Base-by-base conservation (phyloP, 441 rosid genomes). In the Oxalis stricta region DNA sequence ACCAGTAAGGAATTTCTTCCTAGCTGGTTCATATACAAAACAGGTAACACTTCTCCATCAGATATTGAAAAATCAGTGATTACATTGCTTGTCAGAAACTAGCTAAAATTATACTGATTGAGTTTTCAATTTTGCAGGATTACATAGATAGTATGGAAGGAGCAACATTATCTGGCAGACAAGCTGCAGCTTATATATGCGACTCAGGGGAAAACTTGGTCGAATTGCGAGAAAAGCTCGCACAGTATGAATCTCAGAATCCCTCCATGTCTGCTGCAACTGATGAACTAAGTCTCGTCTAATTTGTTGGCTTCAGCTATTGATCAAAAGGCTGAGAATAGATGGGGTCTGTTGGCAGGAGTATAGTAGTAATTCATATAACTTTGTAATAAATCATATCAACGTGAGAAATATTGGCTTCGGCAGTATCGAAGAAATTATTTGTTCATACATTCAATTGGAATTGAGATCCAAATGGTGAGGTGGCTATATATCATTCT, bases 71-170 rank as follows among this genome's bases (percentile, higher is more conserved):
- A 18, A 7, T 15, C n/a, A n/a, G 2, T 15, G 16, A 10, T 10
- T 17, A n/a, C n/a, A n/a, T n/a, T n/a, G n/a, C n/a, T n/a, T n/a
- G n/a, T n/a, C n/a, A n/a, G n/a, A n/a, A n/a, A n/a, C n/a, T n/a
- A n/a, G 31, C 1, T 26, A 38, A 50, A 33, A 15, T 52, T 19
- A 15, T 4, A 15, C 15, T 32, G 16, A n/a, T n/a, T n/a, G n/a
- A n/a, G 34, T 18, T 33, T 14, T 35, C 8, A 28, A 19, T 41
- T 40, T 38, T 52, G 20, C 78, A 89, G 98, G 98, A 89, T 51
- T 89, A 89, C 65, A 85, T 89, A 56, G 98, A 89, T 62, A 89
- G 96, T 50, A 89, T 85, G 98, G 98, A 89, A 64, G 96, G 96
- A 32, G 96, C 98, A 8, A 85, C 98, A 0, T 48, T 89, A 50